phyloP scores from a whole-genome alignment of 73 alveolate genomes.

The Paramecium caudatum region DNA sequence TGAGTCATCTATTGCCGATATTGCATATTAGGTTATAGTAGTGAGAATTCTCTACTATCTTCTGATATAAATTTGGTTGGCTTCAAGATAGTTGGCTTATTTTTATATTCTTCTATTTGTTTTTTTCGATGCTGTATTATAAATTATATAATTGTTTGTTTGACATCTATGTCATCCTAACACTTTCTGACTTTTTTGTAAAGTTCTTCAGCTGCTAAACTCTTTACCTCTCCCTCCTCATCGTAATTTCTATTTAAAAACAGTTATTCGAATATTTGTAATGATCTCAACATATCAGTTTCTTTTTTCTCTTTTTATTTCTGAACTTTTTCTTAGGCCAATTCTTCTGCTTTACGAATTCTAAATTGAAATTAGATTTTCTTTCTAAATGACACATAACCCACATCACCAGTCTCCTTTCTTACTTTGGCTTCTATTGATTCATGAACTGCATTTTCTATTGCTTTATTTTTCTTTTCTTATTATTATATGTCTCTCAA shows the following conservation, averaged over 20 bases:
- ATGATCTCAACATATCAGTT: slow-evolving; percentile 61
- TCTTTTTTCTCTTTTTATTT: slow-evolving; percentile 52
- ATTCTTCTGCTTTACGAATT: slow-evolving; percentile 68
- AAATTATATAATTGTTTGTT: slow-evolving; percentile 25
- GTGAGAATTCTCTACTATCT: slow-evolving; percentile 73
- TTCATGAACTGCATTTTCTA: slow-evolving; percentile 75
- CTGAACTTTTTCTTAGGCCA: slow-evolving; percentile 60
- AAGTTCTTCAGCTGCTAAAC: slow-evolving; percentile 44
- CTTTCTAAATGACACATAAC: slow-evolving; percentile 70
- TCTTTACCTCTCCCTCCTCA: slow-evolving; percentile 43
- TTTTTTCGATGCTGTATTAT: slow-evolving; percentile 41
- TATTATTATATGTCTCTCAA: slow-evolving; percentile 64
- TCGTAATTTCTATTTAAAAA: slow-evolving; percentile 54
- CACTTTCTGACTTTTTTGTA: slow-evolving; percentile 39
- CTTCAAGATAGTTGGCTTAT: slow-evolving; percentile 31
- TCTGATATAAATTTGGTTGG: slow-evolving; percentile 73
- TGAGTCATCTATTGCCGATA: slow-evolving; percentile 49
- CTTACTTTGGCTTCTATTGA: slow-evolving; percentile 76
- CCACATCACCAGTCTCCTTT: slow-evolving; percentile 75
- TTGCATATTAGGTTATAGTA: slow-evolving; percentile 70
- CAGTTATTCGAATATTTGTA: slow-evolving; percentile 34
- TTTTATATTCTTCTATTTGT: slow-evolving; percentile 61
- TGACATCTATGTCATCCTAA: slow-evolving; percentile 44
- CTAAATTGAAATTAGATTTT: slow-evolving; percentile 69
- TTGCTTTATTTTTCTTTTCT: slow-evolving; percentile 67